phyloP scores from a whole-genome alignment of 2,329 filamentous ascomycete genomes.

The Neofusicoccum laricinum region DNA sequence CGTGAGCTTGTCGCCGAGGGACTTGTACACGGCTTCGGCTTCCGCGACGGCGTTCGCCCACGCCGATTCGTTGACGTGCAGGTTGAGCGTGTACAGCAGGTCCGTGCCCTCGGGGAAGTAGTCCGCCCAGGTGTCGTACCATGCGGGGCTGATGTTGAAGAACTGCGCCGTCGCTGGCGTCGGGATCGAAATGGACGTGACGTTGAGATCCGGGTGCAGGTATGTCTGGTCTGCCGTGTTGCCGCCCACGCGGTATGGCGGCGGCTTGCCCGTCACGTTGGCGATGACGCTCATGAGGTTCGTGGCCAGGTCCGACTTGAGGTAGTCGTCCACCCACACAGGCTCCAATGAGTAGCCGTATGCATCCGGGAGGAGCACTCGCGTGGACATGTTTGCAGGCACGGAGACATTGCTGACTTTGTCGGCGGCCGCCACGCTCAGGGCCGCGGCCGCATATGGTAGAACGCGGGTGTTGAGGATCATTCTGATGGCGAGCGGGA shows the following conservation, averaged over 20 bases:
- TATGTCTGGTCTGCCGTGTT: slow-evolving; percentile 16
- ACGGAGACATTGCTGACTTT: slow-evolving; percentile 4
- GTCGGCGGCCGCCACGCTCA: neutral
- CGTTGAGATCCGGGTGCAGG: slow-evolving; percentile 11
- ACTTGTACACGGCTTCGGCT: slow-evolving; percentile 8
- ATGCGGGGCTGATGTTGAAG: slow-evolving; percentile 15
- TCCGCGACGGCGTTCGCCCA: slow-evolving; percentile 13
- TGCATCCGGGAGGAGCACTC: slow-evolving; percentile 1
- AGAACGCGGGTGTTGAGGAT: neutral
- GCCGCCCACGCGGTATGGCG: slow-evolving; percentile 11
- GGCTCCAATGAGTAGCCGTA: slow-evolving; percentile 16
- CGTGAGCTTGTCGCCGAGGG: slow-evolving; percentile 10
- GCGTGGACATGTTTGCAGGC: neutral
- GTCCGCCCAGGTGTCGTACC: slow-evolving; percentile 14
- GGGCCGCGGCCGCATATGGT: neutral
- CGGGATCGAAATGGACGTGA: slow-evolving; percentile 10
- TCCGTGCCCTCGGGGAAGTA: slow-evolving; percentile 15
- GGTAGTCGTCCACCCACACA: slow-evolving; percentile 16
- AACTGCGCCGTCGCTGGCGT: slow-evolving; percentile 1
- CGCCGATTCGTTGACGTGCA: neutral
- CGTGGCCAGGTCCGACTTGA: slow-evolving; percentile 9
- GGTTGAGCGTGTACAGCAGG: slow-evolving; percentile 12
- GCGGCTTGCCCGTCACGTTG: slow-evolving; percentile 11
- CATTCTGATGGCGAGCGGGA: neutral
- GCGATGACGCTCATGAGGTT: slow-evolving; percentile 13